These are phyloP conservation scores for Akanthomyces uredinophilus DNA, from an alignment of 2,329 filamentous ascomycete species.

Conservation along the genomic window DNA sequence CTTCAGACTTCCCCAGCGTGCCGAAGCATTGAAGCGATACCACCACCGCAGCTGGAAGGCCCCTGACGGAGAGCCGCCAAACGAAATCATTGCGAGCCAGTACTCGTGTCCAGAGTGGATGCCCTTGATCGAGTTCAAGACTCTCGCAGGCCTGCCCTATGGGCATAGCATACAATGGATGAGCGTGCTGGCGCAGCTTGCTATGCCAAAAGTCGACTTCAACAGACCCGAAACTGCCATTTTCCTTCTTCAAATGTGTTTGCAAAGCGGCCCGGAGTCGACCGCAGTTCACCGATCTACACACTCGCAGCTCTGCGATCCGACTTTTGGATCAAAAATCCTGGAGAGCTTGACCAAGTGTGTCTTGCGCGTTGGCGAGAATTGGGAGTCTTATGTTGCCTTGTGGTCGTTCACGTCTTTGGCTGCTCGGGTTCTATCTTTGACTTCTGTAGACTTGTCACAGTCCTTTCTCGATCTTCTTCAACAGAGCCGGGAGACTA, in stretches of 20 bases:
- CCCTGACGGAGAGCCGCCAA: constrained; percentile 33
- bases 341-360: neutral
- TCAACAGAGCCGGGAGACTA: neutral
- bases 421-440: neutral
- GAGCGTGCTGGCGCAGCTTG: constrained; percentile 50
- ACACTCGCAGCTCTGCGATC: constrained; percentile 33
- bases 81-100: constrained; percentile 47
- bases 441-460: neutral
- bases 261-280: constrained; percentile 40
- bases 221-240: constrained; percentile 42
- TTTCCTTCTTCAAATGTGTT: constrained; percentile 43
- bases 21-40: constrained; percentile 34
- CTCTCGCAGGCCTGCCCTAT: constrained; percentile 43
- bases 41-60: constrained; percentile 26
- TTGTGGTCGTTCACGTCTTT: neutral
- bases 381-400: neutral
- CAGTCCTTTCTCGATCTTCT: neutral
- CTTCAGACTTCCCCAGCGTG: constrained; percentile 13
- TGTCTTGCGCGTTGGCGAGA: neutral
- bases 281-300: constrained; percentile 21
- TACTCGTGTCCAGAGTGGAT: constrained; percentile 41
- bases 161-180: constrained; percentile 48
- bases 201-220: constrained; percentile 43
- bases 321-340: constrained; percentile 23
- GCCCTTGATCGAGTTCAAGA: constrained; percentile 48